Evolutionary conservation across 2,329 filamentous ascomycete genomes (phyloP), one percentile per base, ranked within the genome.

Genomic region (Gnomoniopsis sp.): DNA sequence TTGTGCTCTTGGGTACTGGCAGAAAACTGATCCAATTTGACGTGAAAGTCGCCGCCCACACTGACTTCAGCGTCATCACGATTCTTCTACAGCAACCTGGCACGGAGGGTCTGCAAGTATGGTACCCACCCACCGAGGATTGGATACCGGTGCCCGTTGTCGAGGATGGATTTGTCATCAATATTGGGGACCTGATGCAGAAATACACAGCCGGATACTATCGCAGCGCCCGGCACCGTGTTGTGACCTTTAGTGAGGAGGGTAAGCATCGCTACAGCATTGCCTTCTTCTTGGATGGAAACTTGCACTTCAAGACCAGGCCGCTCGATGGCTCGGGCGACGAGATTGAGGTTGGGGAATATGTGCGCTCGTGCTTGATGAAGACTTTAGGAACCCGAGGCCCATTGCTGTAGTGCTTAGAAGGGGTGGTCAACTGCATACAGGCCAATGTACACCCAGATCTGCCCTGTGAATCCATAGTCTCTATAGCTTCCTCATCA

Each of bases 181-280:
- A 76, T 50, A 68, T 72, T 23, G 73, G 73, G 3, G 72, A 75
- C 53, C 69, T 75, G 67, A 64, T 75, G 58, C 63, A 70, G 63
- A 67, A 65, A 23, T 72, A 65, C 61, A 69, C 68, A 1, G 66
- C 62, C 0, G 69, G 68, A 7, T 64, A 65, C 44, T 72, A 71
- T 53, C 65, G 63, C 46, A 71, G 69, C 57, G 68, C 68, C n/a
- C 61, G 65, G 19, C 69, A 71, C 59, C 62, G 69, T 12, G 69
- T 71, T 26, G 61, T 70, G 41, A 71, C 65, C 50, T 65, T 33
- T 30, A 26, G 19, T 14, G 47, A 62, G 2, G 64, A 62, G 22
- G 60, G 59, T 15, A 64, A 63, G 36, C 65, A 70, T 53, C 63
- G 68, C 10, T 65, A 68, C 36, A 68, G 67, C 14, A 64, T 67